These are phyloP conservation scores for Saccharomycopsis crataegensis DNA, from an alignment of 1,139 yeast genomes.

Conservation along the genomic window DNA sequence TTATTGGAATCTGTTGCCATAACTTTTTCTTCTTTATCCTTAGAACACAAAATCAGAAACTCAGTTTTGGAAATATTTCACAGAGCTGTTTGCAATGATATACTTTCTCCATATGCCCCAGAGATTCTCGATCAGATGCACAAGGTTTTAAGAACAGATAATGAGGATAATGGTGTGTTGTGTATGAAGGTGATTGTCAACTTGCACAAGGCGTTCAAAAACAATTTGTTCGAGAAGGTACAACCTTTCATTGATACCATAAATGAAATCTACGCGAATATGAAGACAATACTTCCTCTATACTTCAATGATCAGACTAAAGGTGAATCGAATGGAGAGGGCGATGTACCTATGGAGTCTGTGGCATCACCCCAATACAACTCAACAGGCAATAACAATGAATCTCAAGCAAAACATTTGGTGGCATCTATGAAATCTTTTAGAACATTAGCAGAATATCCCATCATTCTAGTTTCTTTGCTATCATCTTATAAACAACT, in stretches of 20 bases:
- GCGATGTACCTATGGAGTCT: background rate
- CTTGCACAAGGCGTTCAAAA: slow-evolving; percentile 78
- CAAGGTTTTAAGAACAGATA: slow-evolving; percentile 59
- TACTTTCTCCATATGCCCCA: slow-evolving; percentile 64
- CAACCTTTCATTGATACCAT: slow-evolving; percentile 75
- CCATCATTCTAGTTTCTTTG: slow-evolving; percentile 89
- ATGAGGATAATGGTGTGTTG: slow-evolving; percentile 92
- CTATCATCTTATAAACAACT: slow-evolving; percentile 80
- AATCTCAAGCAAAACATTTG: slow-evolving; percentile 5
- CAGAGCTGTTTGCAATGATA: slow-evolving; percentile 75
- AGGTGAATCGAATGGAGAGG: background rate
- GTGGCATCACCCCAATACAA: slow-evolving; percentile 24
- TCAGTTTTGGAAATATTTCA: slow-evolving; percentile 73
- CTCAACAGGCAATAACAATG: slow-evolving; percentile 35
- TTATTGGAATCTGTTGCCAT: slow-evolving; percentile 58
- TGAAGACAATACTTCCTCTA: slow-evolving; percentile 4
- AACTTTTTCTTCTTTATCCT: slow-evolving; percentile 52
- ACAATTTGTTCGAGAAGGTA: slow-evolving; percentile 61
- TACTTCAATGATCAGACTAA: slow-evolving; percentile 1
- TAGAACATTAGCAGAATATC: slow-evolving; percentile 92
- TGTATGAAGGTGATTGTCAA: slow-evolving; percentile 85
- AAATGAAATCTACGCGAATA: slow-evolving; percentile 65
- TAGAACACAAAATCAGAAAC: slow-evolving; percentile 70
- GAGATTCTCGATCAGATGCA: slow-evolving; percentile 55
- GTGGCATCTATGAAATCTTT: slow-evolving; percentile 68